Percentiles rank a stretch among this genome's conserved stretches.
These are phyloP conservation scores for Nitzschia sp. DNA, from an alignment of 108 stramenopile genomes.

Conservation along the genomic window DNA sequence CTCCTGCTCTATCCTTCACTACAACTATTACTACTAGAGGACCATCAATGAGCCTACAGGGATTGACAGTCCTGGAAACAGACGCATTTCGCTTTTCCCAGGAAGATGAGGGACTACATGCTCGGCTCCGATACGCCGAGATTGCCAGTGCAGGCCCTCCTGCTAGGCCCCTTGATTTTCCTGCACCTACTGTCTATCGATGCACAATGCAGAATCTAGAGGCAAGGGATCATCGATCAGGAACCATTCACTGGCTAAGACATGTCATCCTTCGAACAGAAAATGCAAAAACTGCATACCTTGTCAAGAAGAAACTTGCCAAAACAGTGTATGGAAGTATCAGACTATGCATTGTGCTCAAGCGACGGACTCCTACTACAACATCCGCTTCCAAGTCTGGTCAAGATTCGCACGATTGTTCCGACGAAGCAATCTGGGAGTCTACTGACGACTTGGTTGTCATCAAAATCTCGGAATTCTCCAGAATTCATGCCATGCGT, in stretches of 20 bases:
- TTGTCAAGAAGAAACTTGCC: constrained; percentile 40
- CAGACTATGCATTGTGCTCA: constrained; percentile 60
- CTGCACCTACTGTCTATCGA: constrained; percentile 54
- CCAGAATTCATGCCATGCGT: constrained; percentile 52
- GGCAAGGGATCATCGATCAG: constrained; percentile 56
- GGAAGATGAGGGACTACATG: constrained; percentile 22
- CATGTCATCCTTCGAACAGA: constrained; percentile 37
- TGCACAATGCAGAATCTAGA: constrained; percentile 43
- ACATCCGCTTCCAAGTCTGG: constrained; percentile 23
- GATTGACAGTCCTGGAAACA: no score
- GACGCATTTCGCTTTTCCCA: not conserved
- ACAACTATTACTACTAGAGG: no score
- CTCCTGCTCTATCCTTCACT: no score
- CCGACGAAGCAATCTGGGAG: constrained; percentile 66
- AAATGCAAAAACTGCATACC: constrained; percentile 27
- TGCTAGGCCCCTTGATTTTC: constrained; percentile 67
- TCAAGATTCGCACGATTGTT: constrained; percentile 49
- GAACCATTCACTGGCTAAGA: constrained; percentile 34
- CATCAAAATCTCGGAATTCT: constrained; percentile 73
- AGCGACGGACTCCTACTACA: constrained; percentile 1
- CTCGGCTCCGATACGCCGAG: constrained; percentile 40
- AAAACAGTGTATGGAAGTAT: constrained; percentile 70
- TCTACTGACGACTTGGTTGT: constrained; percentile 63
- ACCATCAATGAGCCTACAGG: no score
- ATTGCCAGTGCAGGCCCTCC: constrained; percentile 48